A percentile compares a stretch with the other conserved stretches of the same genome.
Evolutionary conservation across 1,139 yeast species (phyloP).

Genomic region (Blastobotrys raffinosifermentans): DNA sequence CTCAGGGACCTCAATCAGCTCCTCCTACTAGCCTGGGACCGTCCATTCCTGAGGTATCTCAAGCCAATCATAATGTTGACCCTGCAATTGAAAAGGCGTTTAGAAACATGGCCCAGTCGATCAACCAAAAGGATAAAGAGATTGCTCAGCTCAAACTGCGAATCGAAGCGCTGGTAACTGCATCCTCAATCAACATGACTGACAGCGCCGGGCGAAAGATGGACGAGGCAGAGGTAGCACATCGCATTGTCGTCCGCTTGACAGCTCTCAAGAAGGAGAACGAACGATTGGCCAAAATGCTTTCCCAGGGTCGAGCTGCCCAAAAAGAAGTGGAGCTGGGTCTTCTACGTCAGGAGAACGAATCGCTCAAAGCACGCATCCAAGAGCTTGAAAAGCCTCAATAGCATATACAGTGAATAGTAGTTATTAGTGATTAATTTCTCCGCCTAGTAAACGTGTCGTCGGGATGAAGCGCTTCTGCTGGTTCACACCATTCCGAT

Average conservation of each 20-base stretch:
- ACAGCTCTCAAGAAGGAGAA: constrained; percentile 64
- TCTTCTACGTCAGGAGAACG: constrained; percentile 47
- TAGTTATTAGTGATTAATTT: not conserved
- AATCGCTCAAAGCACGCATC: constrained; percentile 13
- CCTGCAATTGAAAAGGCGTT: constrained; percentile 30
- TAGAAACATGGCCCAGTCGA: constrained; percentile 45
- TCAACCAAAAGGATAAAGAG: constrained; percentile 49
- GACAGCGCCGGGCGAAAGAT: constrained; percentile 13
- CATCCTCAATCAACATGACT: constrained; percentile 23
- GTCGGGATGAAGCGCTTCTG: constrained; percentile 14
- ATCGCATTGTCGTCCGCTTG: constrained; percentile 62
- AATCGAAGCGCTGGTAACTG: constrained; percentile 59
- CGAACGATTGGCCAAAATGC: constrained; percentile 59
- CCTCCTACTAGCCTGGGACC: not conserved
- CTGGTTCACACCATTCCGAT: constrained; percentile 22
- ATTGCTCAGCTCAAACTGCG: constrained; percentile 54
- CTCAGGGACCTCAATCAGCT: not conserved
- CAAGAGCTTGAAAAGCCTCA: constrained; percentile 10
- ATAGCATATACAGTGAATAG: not conserved
- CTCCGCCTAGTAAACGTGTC: constrained; percentile 17
- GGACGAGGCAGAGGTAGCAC: constrained; percentile 73
- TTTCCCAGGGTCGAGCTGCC: constrained; percentile 66
- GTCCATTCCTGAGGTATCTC: too few relatives aligned
- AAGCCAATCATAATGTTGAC: constrained; percentile 15
- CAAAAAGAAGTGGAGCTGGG: constrained; percentile 67